phyloP scores from a whole-genome alignment of 331 rosid species.

The Malus hybrid region DNA sequence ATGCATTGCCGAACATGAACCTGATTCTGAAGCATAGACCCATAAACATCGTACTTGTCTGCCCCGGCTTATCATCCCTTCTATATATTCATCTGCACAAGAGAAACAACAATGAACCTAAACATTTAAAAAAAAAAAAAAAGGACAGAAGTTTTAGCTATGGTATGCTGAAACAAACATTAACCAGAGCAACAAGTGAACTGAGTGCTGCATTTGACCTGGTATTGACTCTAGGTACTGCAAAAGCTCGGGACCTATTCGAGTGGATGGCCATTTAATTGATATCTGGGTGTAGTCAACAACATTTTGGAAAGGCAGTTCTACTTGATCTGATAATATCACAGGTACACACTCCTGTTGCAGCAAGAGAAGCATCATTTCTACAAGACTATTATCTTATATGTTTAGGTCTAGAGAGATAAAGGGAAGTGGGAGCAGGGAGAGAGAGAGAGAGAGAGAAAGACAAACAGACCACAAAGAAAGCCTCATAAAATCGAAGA shows the following conservation, averaged over 20 bases:
- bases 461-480: slow-evolving; percentile 72
- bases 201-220: slow-evolving; percentile 36
- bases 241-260: slow-evolving; percentile 68
- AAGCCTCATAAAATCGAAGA: slow-evolving; percentile 88
- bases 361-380: background rate
- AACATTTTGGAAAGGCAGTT: slow-evolving; percentile 88
- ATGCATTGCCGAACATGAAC: slow-evolving; percentile 77
- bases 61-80: slow-evolving; percentile 59
- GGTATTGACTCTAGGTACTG: slow-evolving; percentile 84
- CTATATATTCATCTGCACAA: slow-evolving; percentile 53
- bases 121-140: background rate
- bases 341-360: slow-evolving; percentile 88
- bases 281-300: slow-evolving; percentile 78
- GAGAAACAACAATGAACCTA: background rate
- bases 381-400: background rate
- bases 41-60: slow-evolving; percentile 66
- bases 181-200: slow-evolving; percentile 6
- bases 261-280: slow-evolving; percentile 88
- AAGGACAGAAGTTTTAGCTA: background rate
- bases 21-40: slow-evolving; percentile 57
- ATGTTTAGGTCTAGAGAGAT: background rate
- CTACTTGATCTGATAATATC: slow-evolving; percentile 74
- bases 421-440: background rate
- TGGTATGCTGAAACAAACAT: background rate
- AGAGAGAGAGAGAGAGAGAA: background rate